Percentiles rank a stretch among this genome's conserved stretches.
phyloP scores from a whole-genome alignment of 2,329 filamentous ascomycete genomes.

The Talaromyces amestolkiae region DNA sequence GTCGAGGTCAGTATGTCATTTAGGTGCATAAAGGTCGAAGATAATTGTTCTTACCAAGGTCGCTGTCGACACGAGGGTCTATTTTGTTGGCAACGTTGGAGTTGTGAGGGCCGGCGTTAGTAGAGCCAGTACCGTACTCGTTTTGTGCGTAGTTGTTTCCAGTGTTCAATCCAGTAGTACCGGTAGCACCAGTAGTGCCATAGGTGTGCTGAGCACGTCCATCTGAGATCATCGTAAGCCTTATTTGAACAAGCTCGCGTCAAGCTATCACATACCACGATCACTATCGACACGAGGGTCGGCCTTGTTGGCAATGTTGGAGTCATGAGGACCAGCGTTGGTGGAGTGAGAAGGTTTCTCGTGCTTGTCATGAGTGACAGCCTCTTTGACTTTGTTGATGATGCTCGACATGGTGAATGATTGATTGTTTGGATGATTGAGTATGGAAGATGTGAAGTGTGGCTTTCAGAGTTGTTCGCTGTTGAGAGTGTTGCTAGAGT shows the following conservation, averaged over 20 bases:
- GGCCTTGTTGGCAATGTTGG: conserved; percentile 40
- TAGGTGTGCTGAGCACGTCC: neutral
- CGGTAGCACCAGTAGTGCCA: neutral
- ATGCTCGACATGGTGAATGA: conserved; percentile 14
- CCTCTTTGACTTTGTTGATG: conserved; percentile 17
- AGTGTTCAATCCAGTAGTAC: conserved; percentile 16
- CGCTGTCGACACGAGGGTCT: conserved; percentile 34
- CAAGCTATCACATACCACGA: conserved; percentile 18
- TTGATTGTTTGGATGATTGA: neutral
- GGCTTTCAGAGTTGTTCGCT: neutral
- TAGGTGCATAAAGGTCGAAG: neutral
- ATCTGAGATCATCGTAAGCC: neutral
- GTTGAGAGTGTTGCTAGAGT: neutral
- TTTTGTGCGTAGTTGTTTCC: conserved; percentile 15
- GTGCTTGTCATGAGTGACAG: conserved; percentile 16
- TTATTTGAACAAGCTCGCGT: neutral
- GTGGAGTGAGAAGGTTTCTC: conserved; percentile 15
- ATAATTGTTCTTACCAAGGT: conserved; percentile 21
- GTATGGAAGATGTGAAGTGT: neutral
- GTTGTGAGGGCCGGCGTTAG: conserved; percentile 34
- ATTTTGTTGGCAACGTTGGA: conserved; percentile 40
- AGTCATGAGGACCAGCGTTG: conserved; percentile 35
- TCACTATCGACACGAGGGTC: conserved; percentile 36
- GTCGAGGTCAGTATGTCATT: neutral
- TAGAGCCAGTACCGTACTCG: conserved; percentile 9